Evolutionary conservation across 768 basidiomycete genomes (phyloP).

Genomic region (Suillus subaureus): DNA sequence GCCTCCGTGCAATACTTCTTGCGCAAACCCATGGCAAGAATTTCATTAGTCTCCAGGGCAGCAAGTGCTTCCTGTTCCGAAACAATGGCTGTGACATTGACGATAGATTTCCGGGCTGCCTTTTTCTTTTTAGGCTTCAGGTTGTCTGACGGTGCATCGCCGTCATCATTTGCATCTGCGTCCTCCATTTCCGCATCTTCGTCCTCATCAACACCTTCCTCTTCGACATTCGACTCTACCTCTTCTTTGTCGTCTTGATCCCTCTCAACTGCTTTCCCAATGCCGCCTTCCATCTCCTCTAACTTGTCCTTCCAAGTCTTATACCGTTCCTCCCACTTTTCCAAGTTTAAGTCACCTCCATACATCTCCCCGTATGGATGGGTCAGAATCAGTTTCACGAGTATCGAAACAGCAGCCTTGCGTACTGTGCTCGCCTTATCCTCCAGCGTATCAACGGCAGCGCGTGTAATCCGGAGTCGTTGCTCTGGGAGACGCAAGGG

Average conservation of each 20-base stretch:
- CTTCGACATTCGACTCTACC: slow-evolving; percentile 35
- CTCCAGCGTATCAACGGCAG: slow-evolving; percentile 79
- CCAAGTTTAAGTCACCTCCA: slow-evolving; percentile 75
- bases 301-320: slow-evolving; percentile 62
- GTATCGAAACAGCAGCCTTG: slow-evolving; percentile 75
- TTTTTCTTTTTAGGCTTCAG: slow-evolving; percentile 47
- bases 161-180: slow-evolving; percentile 37
- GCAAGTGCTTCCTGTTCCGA: slow-evolving; percentile 74
- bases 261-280: slow-evolving; percentile 65
- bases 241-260: slow-evolving; percentile 37
- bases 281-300: slow-evolving; percentile 63
- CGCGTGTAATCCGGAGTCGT: slow-evolving; percentile 70
- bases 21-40: slow-evolving; percentile 66
- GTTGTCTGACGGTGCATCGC: slow-evolving; percentile 41
- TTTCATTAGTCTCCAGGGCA: slow-evolving; percentile 64
- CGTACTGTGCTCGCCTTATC: slow-evolving; percentile 92
- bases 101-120: slow-evolving; percentile 65
- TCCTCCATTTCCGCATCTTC: slow-evolving; percentile 23
- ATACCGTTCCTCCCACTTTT: slow-evolving; percentile 77
- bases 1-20: slow-evolving; percentile 90
- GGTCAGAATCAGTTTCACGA: slow-evolving; percentile 76
- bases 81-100: slow-evolving; percentile 69
- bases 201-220: slow-evolving; percentile 36
- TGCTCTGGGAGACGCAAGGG: slow-evolving; percentile 85
- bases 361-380: slow-evolving; percentile 88